Percentiles rank a stretch among this genome's conserved stretches.
Conservation (phyloP, 192 early-diverging fungal genomes). For the Linnemannia hyalina region DNA sequence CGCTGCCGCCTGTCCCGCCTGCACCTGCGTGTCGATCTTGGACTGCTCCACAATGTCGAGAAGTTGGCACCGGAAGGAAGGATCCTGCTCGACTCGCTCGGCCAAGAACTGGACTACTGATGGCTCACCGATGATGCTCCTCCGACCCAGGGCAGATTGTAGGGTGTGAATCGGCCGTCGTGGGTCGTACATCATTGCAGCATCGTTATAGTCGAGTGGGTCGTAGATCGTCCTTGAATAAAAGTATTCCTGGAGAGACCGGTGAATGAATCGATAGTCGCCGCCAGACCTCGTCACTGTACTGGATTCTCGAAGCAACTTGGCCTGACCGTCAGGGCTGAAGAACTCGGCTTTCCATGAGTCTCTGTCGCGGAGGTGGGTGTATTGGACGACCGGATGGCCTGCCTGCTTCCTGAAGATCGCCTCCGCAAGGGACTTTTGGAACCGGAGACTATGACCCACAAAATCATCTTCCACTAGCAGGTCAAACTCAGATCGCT, state of each 20-base stretch:
- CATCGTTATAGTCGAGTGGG: background rate
- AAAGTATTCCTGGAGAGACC: background rate
- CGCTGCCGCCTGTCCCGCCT: background rate
- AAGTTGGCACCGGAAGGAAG: background rate
- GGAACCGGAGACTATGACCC: background rate
- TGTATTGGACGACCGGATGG: background rate
- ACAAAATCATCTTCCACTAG: background rate
- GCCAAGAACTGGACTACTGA: background rate
- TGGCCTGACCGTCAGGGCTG: background rate
- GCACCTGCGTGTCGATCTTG: background rate
- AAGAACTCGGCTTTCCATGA: slow-evolving; percentile 13
- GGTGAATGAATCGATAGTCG: slow-evolving; percentile 10
- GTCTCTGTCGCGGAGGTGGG: background rate
- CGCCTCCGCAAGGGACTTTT: background rate
- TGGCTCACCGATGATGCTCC: background rate
- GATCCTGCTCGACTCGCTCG: background rate
- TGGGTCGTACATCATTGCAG: background rate
- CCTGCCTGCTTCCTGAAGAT: slow-evolving; percentile 6
- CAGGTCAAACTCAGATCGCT: background rate
- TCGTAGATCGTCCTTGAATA: background rate
- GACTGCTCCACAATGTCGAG: background rate
- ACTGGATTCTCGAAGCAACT: background rate
- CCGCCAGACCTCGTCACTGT: background rate
- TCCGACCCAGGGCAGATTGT: background rate
- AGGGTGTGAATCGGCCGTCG: background rate